A percentile compares a stretch with the other conserved stretches of the same genome.
Evolutionary conservation across 805 yeast species (phyloP).

Genomic region (Ogataea pilisensis): DNA sequence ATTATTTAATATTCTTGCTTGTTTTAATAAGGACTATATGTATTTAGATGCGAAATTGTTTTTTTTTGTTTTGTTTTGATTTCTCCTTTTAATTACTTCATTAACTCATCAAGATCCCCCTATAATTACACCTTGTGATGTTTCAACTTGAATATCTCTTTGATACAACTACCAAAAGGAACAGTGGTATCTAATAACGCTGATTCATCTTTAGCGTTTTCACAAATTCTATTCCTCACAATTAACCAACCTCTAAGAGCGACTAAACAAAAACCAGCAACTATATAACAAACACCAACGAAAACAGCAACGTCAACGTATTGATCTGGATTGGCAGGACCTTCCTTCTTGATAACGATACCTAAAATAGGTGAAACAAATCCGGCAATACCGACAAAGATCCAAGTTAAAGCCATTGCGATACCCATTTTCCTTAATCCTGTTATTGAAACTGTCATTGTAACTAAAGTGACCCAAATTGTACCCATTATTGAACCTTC

Average conservation of each 20-base stretch:
- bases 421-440: slow-evolving; percentile 52
- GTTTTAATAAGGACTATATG: too few species aligned
- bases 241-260: slow-evolving; percentile 52
- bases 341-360: slow-evolving; percentile 39
- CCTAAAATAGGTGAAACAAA: slow-evolving; percentile 62
- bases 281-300: slow-evolving; percentile 52
- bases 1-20: too few species aligned
- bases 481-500: slow-evolving; percentile 60
- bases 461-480: slow-evolving; percentile 51
- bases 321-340: slow-evolving; percentile 37
- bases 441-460: slow-evolving; percentile 47
- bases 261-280: slow-evolving; percentile 38
- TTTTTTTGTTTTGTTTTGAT: too few species aligned
- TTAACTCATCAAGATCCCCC: too few species aligned
- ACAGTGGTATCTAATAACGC: slow-evolving; percentile 14
- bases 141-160: slow-evolving; percentile 5
- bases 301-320: slow-evolving; percentile 54
- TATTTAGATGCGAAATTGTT: too few species aligned
- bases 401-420: slow-evolving; percentile 47
- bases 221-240: slow-evolving; percentile 39
- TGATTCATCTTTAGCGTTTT: slow-evolving; percentile 19
- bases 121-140: slow-evolving; percentile 14
- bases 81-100: too few species aligned
- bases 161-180: slow-evolving; percentile 4
- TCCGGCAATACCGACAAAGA: slow-evolving; percentile 44